A percentile compares a stretch with the other conserved stretches of the same genome.
These are phyloP conservation scores for Physcomitrellopsis africana DNA, from an alignment of 225 moss, liverwort and hornwort genomes.

Conservation along the genomic window DNA sequence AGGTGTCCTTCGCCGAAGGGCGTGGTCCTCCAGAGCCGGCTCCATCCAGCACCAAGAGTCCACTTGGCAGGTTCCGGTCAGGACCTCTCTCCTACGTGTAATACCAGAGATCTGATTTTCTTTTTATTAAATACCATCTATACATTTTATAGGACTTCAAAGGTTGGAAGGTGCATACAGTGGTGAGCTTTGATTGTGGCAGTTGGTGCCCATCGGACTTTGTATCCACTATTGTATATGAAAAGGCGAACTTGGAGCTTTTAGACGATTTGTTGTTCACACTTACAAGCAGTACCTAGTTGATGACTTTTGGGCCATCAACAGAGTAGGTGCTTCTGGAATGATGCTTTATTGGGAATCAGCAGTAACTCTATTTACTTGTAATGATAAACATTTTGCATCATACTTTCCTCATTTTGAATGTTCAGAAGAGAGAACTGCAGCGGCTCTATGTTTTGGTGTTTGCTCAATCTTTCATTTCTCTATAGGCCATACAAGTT, in stretches of 20 bases:
- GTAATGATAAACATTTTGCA: neutral
- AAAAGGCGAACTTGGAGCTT: slow-evolving; percentile 18
- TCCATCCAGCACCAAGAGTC: slow-evolving; percentile 38
- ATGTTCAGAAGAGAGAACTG: neutral
- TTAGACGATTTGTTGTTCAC: neutral
- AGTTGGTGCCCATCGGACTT: neutral
- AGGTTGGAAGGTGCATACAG: slow-evolving; percentile 3
- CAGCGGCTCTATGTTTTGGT: no score
- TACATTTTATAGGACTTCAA: neutral
- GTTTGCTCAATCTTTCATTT: no score
- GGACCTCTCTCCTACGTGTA: slow-evolving; percentile 61
- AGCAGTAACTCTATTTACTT: neutral
- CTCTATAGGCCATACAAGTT: no score
- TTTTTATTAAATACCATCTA: neutral
- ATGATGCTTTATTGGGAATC: neutral
- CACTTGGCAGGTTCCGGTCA: slow-evolving; percentile 60
- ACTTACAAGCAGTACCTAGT: neutral
- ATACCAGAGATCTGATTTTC: neutral
- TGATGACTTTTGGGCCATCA: slow-evolving; percentile 12
- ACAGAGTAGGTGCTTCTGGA: neutral
- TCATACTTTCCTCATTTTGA: neutral
- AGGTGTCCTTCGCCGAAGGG: slow-evolving; percentile 84
- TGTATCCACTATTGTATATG: slow-evolving; percentile 27
- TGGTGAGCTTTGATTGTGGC: slow-evolving; percentile 13
- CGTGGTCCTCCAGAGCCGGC: slow-evolving; percentile 44